These are phyloP conservation scores for Chondrostereum purpureum DNA, from an alignment of 1,284 basidiomycete genomes.

Conservation along the genomic window DNA sequence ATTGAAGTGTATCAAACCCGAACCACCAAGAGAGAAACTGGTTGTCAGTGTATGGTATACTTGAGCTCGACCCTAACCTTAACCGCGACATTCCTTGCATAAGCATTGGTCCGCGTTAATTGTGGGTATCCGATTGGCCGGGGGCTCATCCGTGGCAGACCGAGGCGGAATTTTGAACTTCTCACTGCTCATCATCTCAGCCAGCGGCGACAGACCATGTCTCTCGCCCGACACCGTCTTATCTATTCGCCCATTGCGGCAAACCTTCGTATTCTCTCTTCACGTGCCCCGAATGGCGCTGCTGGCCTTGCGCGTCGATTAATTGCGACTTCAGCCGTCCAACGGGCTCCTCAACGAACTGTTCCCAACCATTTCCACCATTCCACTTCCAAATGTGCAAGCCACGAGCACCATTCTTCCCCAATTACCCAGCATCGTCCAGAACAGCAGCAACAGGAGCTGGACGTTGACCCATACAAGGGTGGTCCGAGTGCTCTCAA, in stretches of 20 bases:
- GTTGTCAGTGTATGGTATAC: too few relatives aligned
- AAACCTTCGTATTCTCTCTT: background rate
- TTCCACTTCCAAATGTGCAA: background rate
- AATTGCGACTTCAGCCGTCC: background rate
- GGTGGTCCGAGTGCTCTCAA: conserved; percentile 85
- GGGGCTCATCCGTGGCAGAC: background rate
- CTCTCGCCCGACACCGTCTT: background rate
- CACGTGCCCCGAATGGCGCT: too few relatives aligned
- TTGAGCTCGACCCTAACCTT: background rate
- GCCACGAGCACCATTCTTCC: background rate
- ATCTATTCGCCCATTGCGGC: background rate
- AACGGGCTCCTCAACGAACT: background rate
- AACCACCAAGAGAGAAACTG: too few relatives aligned
- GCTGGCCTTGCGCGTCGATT: background rate
- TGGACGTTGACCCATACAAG: conserved; percentile 60
- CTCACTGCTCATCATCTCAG: background rate
- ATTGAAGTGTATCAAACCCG: too few relatives aligned
- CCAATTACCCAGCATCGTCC: conserved; percentile 3
- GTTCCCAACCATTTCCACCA: background rate
- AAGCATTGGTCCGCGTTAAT: background rate
- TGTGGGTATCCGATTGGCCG: background rate
- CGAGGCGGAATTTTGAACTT: too few relatives aligned
- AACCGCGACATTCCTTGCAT: background rate
- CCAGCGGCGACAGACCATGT: background rate
- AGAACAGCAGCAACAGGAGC: conserved; percentile 33